Base-by-base conservation (phyloP, 768 basidiomycete species). In the Phylloporus rhodoxanthus region DNA sequence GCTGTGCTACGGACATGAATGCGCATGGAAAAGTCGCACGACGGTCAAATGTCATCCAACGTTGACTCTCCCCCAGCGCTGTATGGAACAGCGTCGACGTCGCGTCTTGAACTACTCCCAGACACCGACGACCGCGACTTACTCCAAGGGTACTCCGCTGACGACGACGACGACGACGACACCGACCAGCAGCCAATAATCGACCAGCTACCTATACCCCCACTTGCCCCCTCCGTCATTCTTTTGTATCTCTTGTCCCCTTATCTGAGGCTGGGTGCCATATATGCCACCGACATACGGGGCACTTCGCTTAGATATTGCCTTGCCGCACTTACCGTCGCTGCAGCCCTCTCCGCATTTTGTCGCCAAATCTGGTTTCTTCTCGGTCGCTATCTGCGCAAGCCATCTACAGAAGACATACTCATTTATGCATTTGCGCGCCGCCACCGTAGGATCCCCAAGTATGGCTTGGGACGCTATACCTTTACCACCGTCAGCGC, bases 341-440 rank as follows among this genome's bases (percentile, higher is more conserved):
- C 81, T 50, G 81, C 81, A n/a, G 55, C 74, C 30, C 66, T 84
- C 13, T 75, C 85, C 7, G 75, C 75, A 28, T 78, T 85, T 53
- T 73, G 80, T 33, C 71, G 84, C 44, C 84, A 86, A 56, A 68
- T 89, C 43, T 85, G 83, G 81, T 87, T 85, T 68, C 77, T 87
- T 73, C 76, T 89, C n/a, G 79, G 82, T 39, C 75, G 82, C 28
- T 86, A 89, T 64, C 71, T 85, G 39, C 78, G 79, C 57, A 77
- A 79, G 63, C 72, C 75, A 28, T 80, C 85, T 52, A 63, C 82
- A 32, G 81, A 86, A 62, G 85, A 87, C 52, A 71, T 88, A 36
- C 61, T 87, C 44, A 57, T 82, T 15, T 77, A 84, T 54, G 72
- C 79, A 1, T 79, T 87, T 60, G 78, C 81, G 15, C 73, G 75